Percentiles rank a stretch among this genome's conserved stretches.
Conservation (phyloP, 257 asterid genomes). For the Oldenlandia corymbosa region DNA sequence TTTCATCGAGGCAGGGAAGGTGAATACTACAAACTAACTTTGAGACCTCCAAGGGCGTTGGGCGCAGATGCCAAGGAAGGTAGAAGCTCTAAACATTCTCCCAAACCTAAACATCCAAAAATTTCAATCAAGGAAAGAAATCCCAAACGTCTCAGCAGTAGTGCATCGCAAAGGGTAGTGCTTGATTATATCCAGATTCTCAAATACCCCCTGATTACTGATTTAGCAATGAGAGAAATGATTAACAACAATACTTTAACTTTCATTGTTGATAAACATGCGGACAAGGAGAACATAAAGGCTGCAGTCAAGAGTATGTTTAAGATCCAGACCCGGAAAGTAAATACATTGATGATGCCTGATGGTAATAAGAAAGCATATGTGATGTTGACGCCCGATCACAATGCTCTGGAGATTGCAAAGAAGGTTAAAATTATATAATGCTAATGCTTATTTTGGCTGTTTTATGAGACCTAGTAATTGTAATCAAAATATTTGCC, state of each 20-base stretch:
- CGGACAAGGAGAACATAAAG: conserved; percentile 60
- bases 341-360: conserved; percentile 53
- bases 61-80: conserved; percentile 15
- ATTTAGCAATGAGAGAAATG: conserved; percentile 45
- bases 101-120: conserved; percentile 14
- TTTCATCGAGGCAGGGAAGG: not conserved
- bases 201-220: conserved; percentile 52
- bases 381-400: conserved; percentile 36
- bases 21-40: conserved; percentile 2
- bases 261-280: conserved; percentile 56
- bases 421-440: conserved; percentile 50
- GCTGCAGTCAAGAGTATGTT: conserved; percentile 42
- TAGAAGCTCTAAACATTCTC: not conserved
- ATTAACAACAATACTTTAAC: conserved; percentile 49
- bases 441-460: not conserved
- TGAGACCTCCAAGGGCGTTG: conserved; percentile 1
- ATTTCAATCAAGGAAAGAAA: conserved; percentile 29
- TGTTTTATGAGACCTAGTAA: not conserved
- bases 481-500: not conserved
- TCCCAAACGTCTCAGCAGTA: conserved; percentile 32
- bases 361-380: conserved; percentile 69
- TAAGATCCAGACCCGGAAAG: conserved; percentile 40
- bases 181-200: conserved; percentile 36
- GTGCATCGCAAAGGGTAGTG: conserved; percentile 23
- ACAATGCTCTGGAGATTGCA: conserved; percentile 53